Percentiles rank a stretch among this genome's conserved stretches.
phyloP scores from a whole-genome alignment of 371 early-diverging fungal species.

The Cokeromyces recurvatus region DNA sequence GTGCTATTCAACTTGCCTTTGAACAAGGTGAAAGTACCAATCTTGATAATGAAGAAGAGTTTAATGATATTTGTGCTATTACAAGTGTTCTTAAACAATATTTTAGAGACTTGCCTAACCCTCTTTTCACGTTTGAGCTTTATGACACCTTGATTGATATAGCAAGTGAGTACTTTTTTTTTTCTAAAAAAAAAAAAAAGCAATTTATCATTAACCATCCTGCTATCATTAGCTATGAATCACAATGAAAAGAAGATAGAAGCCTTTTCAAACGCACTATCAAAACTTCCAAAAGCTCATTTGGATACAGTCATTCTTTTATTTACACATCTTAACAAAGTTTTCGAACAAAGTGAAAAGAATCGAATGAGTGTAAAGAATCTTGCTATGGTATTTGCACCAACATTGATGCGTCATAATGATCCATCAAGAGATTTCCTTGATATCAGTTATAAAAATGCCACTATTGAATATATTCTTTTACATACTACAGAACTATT shows the following conservation, averaged over 20 bases:
- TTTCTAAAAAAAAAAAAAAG: not conserved
- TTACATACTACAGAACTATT: conserved; percentile 15
- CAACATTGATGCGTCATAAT: conserved; percentile 75
- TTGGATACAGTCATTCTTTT: conserved; percentile 30
- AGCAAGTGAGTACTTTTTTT: conserved; percentile 36
- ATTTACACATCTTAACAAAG: conserved; percentile 35
- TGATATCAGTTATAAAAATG: conserved; percentile 78
- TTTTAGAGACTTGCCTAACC: conserved; percentile 89
- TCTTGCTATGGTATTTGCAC: conserved; percentile 90
- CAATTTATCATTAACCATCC: too few species aligned
- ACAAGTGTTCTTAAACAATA: conserved; percentile 95
- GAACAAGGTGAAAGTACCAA: conserved; percentile 49
- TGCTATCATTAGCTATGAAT: conserved; percentile 15
- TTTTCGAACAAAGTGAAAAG: conserved; percentile 43
- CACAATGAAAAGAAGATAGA: conserved; percentile 14
- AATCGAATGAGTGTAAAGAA: conserved; percentile 89
- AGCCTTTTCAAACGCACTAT: conserved; percentile 10
- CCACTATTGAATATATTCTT: conserved; percentile 49
- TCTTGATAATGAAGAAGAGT: conserved; percentile 47
- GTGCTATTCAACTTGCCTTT: conserved; percentile 56
- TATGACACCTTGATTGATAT: conserved; percentile 73
- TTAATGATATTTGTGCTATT: conserved; percentile 66
- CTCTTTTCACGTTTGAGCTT: conserved; percentile 79
- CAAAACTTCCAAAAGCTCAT: conserved; percentile 34
- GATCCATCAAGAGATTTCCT: conserved; percentile 67